phyloP scores from a whole-genome alignment of 164 flowering plant genomes.

The Nymphaea thermarum region DNA sequence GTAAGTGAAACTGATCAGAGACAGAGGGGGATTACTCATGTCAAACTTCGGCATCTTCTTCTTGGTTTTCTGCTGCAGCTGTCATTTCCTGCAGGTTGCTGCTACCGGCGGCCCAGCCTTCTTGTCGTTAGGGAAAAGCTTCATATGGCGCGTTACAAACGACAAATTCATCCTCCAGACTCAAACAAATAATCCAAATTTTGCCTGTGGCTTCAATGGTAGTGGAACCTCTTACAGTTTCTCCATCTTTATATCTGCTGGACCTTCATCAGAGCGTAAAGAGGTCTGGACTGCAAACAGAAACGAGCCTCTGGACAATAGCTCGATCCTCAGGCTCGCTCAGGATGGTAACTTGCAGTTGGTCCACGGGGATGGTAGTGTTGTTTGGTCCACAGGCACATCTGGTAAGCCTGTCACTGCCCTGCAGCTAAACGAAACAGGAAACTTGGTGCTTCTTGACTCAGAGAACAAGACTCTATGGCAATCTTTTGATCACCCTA shows the following conservation, averaged over 20 bases:
- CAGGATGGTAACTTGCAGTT: slow-evolving; percentile 18
- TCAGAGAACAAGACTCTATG: slow-evolving; percentile 4
- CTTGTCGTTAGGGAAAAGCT: too few species aligned
- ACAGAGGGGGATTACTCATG: too few species aligned
- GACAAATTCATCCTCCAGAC: background rate
- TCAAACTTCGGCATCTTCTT: too few species aligned
- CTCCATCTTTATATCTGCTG: slow-evolving; percentile 1
- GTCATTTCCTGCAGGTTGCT: too few species aligned
- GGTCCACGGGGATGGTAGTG: slow-evolving; percentile 13
- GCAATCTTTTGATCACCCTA: slow-evolving; percentile 25
- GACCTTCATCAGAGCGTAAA: background rate
- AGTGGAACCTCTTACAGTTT: slow-evolving; percentile 1
- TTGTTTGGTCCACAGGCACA: slow-evolving; percentile 26
- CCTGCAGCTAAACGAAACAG: slow-evolving; percentile 11
- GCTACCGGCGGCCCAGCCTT: too few species aligned
- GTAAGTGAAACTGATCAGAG: too few species aligned
- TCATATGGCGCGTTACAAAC: too few species aligned
- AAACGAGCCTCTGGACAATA: slow-evolving; percentile 11
- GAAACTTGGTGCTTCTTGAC: slow-evolving; percentile 12
- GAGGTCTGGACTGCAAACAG: slow-evolving; percentile 16
- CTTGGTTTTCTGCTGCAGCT: too few species aligned
- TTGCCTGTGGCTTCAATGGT: slow-evolving; percentile 8
- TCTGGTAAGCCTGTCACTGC: slow-evolving; percentile 14
- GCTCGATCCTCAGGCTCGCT: slow-evolving; percentile 13
- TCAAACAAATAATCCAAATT: background rate